Percentiles rank a stretch among this genome's conserved stretches.
Evolutionary conservation across 2,329 filamentous ascomycete genomes (phyloP).

Genomic region (Colletotrichum gigasporum): DNA sequence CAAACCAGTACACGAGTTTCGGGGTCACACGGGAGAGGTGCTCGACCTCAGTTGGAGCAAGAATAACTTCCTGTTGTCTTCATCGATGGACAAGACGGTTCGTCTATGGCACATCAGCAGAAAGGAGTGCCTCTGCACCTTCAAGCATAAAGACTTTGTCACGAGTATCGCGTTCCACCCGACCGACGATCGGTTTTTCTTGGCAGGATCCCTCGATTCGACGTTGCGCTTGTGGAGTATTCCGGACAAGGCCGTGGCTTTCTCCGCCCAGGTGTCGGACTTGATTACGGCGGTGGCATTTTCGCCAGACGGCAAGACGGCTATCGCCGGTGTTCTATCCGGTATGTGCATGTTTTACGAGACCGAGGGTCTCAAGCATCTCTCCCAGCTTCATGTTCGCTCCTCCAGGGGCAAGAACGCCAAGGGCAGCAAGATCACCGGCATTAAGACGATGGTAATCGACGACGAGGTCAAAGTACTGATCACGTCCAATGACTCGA

Average conservation of each 20-base stretch:
- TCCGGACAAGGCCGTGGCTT: constrained; percentile 93
- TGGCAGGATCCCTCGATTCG: constrained; percentile 90
- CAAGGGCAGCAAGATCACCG: constrained; percentile 97
- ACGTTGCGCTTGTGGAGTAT: constrained; percentile 95
- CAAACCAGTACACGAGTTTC: constrained; percentile 81
- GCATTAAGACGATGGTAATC: constrained; percentile 79
- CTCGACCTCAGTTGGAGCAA: constrained; percentile 98
- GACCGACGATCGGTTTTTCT: constrained; percentile 93
- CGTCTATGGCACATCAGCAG: constrained; percentile 91
- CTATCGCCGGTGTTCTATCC: constrained; percentile 87
- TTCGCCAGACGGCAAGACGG: constrained; percentile 88
- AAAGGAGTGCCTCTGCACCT: constrained; percentile 87
- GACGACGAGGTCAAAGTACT: constrained; percentile 82
- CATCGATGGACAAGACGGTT: constrained; percentile 98
- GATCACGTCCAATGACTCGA: constrained; percentile 94
- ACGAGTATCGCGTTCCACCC: constrained; percentile 96
- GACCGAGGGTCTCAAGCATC: constrained; percentile 86
- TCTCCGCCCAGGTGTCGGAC: constrained; percentile 78
- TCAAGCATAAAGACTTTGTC: constrained; percentile 94
- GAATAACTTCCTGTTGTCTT: constrained; percentile 96
- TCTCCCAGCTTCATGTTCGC: constrained; percentile 90
- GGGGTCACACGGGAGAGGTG: constrained; percentile 85
- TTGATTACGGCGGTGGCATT: constrained; percentile 96
- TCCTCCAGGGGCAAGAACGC: constrained; percentile 92
- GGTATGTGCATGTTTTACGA: constrained; percentile 92